A percentile compares a stretch with the other conserved stretches of the same genome.
Conservation (phyloP, 352 stramenopile genomes). For the Globisporangium alternatum region DNA sequence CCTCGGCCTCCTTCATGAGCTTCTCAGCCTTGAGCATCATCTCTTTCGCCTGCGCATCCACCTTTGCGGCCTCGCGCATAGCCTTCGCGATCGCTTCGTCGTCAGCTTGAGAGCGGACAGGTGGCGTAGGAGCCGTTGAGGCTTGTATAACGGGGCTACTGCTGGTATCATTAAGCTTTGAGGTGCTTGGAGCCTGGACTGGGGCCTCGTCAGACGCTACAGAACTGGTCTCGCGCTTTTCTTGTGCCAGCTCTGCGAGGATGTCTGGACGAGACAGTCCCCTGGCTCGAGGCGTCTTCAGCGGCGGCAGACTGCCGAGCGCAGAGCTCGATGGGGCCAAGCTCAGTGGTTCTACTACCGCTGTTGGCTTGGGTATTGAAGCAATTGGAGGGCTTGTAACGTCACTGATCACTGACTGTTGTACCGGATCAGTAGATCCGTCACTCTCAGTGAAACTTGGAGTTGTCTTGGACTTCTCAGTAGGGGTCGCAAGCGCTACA, state of each 20-base stretch:
- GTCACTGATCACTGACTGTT: neutral
- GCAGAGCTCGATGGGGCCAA: neutral
- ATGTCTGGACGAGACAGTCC: slow-evolving; percentile 12
- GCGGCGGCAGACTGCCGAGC: slow-evolving; percentile 10
- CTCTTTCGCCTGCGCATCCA: slow-evolving; percentile 64
- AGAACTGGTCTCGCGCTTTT: slow-evolving; percentile 6
- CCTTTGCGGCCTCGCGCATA: slow-evolving; percentile 42
- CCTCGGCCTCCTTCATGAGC: slow-evolving; percentile 62
- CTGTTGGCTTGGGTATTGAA: neutral
- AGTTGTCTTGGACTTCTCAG: neutral
- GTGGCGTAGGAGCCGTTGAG: neutral
- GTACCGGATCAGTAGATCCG: neutral
- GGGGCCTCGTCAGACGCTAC: neutral
- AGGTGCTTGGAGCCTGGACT: neutral
- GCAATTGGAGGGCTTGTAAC: neutral
- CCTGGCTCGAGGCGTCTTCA: slow-evolving; percentile 15
- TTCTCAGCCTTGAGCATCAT: slow-evolving; percentile 74
- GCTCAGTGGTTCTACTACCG: neutral
- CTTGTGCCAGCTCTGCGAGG: slow-evolving; percentile 4
- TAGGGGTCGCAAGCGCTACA: neutral
- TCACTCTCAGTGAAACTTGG: neutral
- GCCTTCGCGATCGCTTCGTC: slow-evolving; percentile 33
- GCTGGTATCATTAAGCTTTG: neutral
- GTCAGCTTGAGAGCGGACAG: neutral
- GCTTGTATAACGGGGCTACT: neutral